Evolutionary conservation across 108 stramenopile species (phyloP).

Genomic region (Aurantiochytrium sp.): DNA sequence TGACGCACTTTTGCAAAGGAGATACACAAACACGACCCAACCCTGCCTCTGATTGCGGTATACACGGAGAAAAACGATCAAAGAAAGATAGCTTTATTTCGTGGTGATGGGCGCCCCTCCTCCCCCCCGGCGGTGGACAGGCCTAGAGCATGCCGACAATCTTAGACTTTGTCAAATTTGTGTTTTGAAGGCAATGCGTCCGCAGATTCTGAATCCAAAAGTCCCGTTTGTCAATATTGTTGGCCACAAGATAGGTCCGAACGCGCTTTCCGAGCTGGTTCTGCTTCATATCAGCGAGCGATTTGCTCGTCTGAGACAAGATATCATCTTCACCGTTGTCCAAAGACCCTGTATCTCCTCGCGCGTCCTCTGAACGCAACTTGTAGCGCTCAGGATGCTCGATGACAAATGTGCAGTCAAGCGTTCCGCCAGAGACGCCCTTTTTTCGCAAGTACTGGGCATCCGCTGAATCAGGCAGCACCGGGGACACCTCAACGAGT

Average conservation of each 20-base stretch:
- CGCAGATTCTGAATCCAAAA: background rate
- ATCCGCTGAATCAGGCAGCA: background rate
- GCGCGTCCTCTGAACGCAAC: background rate
- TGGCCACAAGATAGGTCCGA: background rate
- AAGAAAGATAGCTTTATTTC: too few species aligned
- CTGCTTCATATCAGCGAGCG: background rate
- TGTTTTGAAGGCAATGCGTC: background rate
- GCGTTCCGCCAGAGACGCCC: background rate
- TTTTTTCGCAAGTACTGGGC: background rate
- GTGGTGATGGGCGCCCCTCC: too few species aligned
- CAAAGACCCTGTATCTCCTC: background rate
- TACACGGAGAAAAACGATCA: too few species aligned
- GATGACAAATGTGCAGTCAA: background rate
- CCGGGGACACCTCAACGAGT: background rate
- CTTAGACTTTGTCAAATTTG: background rate
- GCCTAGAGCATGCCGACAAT: background rate
- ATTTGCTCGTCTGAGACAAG: background rate
- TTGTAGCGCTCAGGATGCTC: slow-evolving; percentile 2
- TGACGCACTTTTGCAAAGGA: too few species aligned
- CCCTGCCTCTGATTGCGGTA: too few species aligned
- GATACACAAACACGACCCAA: too few species aligned
- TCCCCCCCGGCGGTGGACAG: too few species aligned
- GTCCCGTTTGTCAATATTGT: background rate
- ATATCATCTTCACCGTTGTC: background rate
- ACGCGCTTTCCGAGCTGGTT: background rate